These are phyloP conservation scores for Aspergillus hancockii DNA, from an alignment of 495 filamentous ascomycete genomes.

Conservation along the genomic window DNA sequence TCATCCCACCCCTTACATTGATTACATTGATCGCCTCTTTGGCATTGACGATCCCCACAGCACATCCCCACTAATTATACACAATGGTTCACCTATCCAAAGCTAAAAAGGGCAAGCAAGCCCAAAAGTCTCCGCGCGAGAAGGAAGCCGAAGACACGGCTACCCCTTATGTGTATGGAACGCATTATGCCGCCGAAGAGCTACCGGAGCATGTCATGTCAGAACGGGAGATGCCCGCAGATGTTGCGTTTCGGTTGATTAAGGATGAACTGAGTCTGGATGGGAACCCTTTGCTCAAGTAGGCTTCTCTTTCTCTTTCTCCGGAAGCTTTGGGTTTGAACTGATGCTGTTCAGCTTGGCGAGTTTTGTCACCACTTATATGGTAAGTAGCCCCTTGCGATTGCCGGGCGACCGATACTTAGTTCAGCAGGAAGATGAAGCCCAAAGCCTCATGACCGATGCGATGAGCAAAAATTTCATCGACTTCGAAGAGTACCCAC, in stretches of 20 bases:
- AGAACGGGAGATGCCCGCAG: slow-evolving; percentile 74
- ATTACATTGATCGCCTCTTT: neutral
- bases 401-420: neutral
- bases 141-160: slow-evolving; percentile 42
- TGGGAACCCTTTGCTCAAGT: slow-evolving; percentile 87
- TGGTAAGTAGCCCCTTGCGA: slow-evolving; percentile 51
- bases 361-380: slow-evolving; percentile 83
- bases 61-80: no score
- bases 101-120: slow-evolving; percentile 13
- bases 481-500: slow-evolving; percentile 91
- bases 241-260: slow-evolving; percentile 82
- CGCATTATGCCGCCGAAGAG: slow-evolving; percentile 68
- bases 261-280: slow-evolving; percentile 83
- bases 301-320: slow-evolving; percentile 27
- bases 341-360: slow-evolving; percentile 53
- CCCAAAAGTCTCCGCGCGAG: slow-evolving; percentile 9
- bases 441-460: slow-evolving; percentile 87
- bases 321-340: neutral
- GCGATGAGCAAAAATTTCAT: slow-evolving; percentile 91
- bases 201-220: slow-evolving; percentile 78
- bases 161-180: slow-evolving; percentile 74
- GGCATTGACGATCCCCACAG: neutral
- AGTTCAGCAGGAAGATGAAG: slow-evolving; percentile 71
- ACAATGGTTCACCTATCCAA: slow-evolving; percentile 23
- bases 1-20: neutral